phyloP scores from a whole-genome alignment of 2,329 filamentous ascomycete genomes.

The Trichoderma citrinoviride region DNA sequence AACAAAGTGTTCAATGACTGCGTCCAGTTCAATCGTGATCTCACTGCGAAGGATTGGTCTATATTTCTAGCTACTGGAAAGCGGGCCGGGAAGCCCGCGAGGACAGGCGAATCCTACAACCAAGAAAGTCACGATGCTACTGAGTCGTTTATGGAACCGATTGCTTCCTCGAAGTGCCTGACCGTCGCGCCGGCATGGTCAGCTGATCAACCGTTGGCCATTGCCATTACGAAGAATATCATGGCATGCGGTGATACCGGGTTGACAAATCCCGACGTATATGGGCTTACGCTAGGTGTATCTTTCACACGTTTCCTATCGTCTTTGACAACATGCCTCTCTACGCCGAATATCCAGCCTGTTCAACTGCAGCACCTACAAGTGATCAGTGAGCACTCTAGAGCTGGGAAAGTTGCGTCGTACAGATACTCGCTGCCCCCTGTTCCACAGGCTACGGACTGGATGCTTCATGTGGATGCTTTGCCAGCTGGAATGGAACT shows the following conservation, averaged over 20 bases:
- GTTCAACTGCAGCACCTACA: slow-evolving; percentile 35
- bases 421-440: slow-evolving; percentile 35
- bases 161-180: slow-evolving; percentile 29
- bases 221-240: slow-evolving; percentile 34
- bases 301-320: slow-evolving; percentile 40
- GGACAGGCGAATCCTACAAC: slow-evolving; percentile 26
- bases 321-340: slow-evolving; percentile 37
- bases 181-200: slow-evolving; percentile 34
- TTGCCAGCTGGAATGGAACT: not conserved
- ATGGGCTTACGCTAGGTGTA: slow-evolving; percentile 37
- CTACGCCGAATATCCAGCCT: slow-evolving; percentile 35
- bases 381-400: slow-evolving; percentile 37
- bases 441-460: slow-evolving; percentile 17
- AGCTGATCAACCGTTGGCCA: slow-evolving; percentile 36
- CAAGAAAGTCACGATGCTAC: slow-evolving; percentile 29
- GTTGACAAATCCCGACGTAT: slow-evolving; percentile 39
- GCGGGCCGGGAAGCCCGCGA: slow-evolving; percentile 32
- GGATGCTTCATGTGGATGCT: not conserved
- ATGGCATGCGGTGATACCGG: slow-evolving; percentile 31
- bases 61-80: slow-evolving; percentile 52
- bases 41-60: slow-evolving; percentile 56
- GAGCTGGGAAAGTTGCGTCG: slow-evolving; percentile 39
- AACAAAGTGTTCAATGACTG: slow-evolving; percentile 60
- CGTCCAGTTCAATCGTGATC: slow-evolving; percentile 56
- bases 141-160: slow-evolving; percentile 25